These are phyloP conservation scores for Theobroma grandiflorum DNA, from an alignment of 441 rosid species.

Conservation along the genomic window DNA sequence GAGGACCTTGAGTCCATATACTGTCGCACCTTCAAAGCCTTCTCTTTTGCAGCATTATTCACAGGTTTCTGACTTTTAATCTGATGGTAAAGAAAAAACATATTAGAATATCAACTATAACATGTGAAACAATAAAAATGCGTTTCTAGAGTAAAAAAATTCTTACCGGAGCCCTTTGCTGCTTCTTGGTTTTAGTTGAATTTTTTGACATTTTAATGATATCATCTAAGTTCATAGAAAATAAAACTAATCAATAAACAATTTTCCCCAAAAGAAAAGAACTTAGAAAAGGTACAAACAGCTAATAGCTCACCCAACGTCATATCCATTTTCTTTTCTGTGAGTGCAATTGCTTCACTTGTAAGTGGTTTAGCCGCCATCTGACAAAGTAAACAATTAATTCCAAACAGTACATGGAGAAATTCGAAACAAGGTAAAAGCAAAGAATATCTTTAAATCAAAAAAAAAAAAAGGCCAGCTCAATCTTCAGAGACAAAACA, in stretches of 20 bases:
- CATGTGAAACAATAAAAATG: background rate
- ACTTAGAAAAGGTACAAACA: background rate
- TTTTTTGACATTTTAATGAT: slow-evolving; percentile 87
- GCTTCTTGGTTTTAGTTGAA: slow-evolving; percentile 54
- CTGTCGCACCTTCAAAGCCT: slow-evolving; percentile 54
- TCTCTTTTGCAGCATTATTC: slow-evolving; percentile 52
- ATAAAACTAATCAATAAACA: slow-evolving; percentile 15
- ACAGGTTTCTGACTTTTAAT: slow-evolving; percentile 58
- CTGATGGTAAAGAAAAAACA: slow-evolving; percentile 47
- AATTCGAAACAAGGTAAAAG: background rate
- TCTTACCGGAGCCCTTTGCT: slow-evolving; percentile 57
- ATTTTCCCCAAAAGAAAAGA: background rate
- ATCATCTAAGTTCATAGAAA: slow-evolving; percentile 53
- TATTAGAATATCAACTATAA: slow-evolving; percentile 14
- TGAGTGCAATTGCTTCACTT: slow-evolving; percentile 72
- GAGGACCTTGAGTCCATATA: slow-evolving; percentile 72
- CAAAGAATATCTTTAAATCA: background rate
- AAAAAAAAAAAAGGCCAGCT: background rate
- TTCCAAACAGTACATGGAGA: background rate
- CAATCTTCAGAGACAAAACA: background rate
- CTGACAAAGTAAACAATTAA: slow-evolving; percentile 36
- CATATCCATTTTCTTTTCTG: slow-evolving; percentile 94
- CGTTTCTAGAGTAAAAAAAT: slow-evolving; percentile 3
- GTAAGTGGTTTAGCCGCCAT: slow-evolving; percentile 81
- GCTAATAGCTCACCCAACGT: slow-evolving; percentile 61